These are phyloP conservation scores for Beauveria caledonica DNA, from an alignment of 2,329 filamentous ascomycete species.

Conservation along the genomic window DNA sequence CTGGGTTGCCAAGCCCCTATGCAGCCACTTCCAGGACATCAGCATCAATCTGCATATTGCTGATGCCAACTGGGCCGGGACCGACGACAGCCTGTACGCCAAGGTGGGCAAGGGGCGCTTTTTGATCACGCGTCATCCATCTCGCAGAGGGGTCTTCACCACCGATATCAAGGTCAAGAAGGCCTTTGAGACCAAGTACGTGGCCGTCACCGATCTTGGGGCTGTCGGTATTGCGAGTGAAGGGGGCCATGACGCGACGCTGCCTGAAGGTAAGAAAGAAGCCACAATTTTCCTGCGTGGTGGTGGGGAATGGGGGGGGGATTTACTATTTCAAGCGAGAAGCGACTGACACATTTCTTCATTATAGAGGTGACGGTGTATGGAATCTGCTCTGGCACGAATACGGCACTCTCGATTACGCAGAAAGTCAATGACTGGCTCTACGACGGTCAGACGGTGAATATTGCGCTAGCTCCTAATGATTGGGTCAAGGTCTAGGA, in stretches of 20 bases:
- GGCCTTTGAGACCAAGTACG: constrained; percentile 74
- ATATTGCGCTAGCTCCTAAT: background rate
- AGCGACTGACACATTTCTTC: background rate
- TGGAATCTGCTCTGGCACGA: background rate
- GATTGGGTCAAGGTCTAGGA: background rate
- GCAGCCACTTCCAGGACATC: background rate
- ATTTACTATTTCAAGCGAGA: background rate
- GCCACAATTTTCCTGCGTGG: too few relatives aligned
- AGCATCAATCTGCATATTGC: background rate
- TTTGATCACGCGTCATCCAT: background rate
- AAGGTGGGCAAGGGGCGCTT: background rate
- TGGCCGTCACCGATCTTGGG: constrained; percentile 83
- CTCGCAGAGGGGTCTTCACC: background rate
- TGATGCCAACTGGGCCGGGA: background rate
- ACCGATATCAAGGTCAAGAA: constrained; percentile 66
- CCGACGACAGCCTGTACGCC: background rate
- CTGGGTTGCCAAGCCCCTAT: background rate
- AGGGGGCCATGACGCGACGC: background rate
- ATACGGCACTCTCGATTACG: background rate
- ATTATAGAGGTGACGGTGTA: background rate
- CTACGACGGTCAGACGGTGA: background rate
- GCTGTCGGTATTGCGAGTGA: constrained; percentile 19
- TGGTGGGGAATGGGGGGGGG: too few relatives aligned
- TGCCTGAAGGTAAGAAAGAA: background rate
- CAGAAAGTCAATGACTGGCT: background rate